phyloP scores from a whole-genome alignment of 352 stramenopile genomes.

The Pythium insidiosum region DNA sequence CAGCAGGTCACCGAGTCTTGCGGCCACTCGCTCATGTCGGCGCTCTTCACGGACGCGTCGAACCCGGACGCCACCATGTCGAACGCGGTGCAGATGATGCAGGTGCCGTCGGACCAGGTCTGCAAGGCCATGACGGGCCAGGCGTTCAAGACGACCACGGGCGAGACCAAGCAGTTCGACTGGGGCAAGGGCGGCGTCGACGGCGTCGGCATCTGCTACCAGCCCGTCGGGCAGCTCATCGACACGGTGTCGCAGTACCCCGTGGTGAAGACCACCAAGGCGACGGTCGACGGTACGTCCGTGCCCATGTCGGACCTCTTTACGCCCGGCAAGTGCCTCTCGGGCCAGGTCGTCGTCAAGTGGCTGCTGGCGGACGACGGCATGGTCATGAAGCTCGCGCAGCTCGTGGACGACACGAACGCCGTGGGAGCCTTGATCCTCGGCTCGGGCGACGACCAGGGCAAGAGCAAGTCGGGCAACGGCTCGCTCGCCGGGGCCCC shows the following conservation, averaged over 20 bases:
- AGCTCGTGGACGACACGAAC: slow-evolving; percentile 11
- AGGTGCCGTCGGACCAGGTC: slow-evolving; percentile 39
- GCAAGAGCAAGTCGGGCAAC: neutral
- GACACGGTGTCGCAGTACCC: slow-evolving; percentile 21
- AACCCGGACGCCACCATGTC: slow-evolving; percentile 12
- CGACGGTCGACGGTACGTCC: slow-evolving; percentile 2
- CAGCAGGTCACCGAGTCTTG: slow-evolving; percentile 23
- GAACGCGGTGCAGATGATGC: slow-evolving; percentile 11
- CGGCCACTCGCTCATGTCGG: slow-evolving; percentile 16
- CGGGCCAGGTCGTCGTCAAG: slow-evolving; percentile 12
- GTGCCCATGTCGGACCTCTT: slow-evolving; percentile 31
- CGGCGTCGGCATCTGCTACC: slow-evolving; percentile 32
- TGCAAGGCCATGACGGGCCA: slow-evolving; percentile 32
- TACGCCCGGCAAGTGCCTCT: slow-evolving; percentile 25
- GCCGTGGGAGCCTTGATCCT: too few relatives aligned
- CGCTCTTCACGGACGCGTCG: slow-evolving; percentile 12
- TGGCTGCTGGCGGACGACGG: slow-evolving; percentile 14
- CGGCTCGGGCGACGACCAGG: neutral
- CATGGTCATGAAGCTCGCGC: slow-evolving; percentile 17
- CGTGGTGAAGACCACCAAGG: slow-evolving; percentile 16
- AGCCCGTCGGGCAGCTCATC: slow-evolving; percentile 27
- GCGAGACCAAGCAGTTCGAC: slow-evolving; percentile 12
- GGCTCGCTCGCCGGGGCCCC: too few relatives aligned
- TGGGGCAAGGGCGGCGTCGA: slow-evolving; percentile 19
- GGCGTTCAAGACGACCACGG: slow-evolving; percentile 27